Evolutionary conservation across 768 basidiomycete species (phyloP).

Genomic region (Lactifluus piperatus): DNA sequence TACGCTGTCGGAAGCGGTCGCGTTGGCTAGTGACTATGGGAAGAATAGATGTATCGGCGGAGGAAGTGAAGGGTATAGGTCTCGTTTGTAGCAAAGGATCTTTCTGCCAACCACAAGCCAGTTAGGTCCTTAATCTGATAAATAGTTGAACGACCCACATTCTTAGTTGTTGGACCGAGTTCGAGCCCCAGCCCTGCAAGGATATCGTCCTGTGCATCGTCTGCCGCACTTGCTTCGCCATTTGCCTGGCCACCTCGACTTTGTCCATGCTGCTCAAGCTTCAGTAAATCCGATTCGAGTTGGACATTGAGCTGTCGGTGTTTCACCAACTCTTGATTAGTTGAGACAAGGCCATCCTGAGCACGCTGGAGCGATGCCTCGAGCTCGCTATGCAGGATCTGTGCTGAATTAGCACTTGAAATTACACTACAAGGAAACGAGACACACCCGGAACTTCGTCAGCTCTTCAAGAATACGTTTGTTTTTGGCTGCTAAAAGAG

Average conservation of each 20-base stretch:
- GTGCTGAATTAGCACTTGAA: neutral
- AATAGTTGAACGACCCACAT: constrained; percentile 7
- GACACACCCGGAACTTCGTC: constrained; percentile 74
- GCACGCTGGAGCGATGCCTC: constrained; percentile 54
- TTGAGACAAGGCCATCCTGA: constrained; percentile 48
- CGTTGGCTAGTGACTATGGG: constrained; percentile 97
- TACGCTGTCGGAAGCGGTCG: constrained; percentile 95
- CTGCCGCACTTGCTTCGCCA: constrained; percentile 24
- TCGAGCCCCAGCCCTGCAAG: constrained; percentile 57
- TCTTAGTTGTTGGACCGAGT: constrained; percentile 44
- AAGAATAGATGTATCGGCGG: constrained; percentile 90
- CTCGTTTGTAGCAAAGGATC: constrained; percentile 37
- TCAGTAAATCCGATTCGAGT: constrained; percentile 84
- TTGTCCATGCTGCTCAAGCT: constrained; percentile 56
- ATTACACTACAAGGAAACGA: neutral
- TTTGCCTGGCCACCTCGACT: constrained; percentile 27
- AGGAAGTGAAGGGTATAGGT: constrained; percentile 60
- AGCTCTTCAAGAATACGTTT: constrained; percentile 87
- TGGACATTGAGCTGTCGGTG: constrained; percentile 78
- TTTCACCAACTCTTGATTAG: constrained; percentile 62
- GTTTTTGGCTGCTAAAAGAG: constrained; percentile 88
- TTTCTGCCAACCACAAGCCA: constrained; percentile 4
- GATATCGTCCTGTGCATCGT: constrained; percentile 39
- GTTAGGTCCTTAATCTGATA: neutral
- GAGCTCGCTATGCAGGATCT: constrained; percentile 82